Evolutionary conservation across 176 grass and related monocot genomes (phyloP).

Genomic region (Rhipidocladum racemiflorum): DNA sequence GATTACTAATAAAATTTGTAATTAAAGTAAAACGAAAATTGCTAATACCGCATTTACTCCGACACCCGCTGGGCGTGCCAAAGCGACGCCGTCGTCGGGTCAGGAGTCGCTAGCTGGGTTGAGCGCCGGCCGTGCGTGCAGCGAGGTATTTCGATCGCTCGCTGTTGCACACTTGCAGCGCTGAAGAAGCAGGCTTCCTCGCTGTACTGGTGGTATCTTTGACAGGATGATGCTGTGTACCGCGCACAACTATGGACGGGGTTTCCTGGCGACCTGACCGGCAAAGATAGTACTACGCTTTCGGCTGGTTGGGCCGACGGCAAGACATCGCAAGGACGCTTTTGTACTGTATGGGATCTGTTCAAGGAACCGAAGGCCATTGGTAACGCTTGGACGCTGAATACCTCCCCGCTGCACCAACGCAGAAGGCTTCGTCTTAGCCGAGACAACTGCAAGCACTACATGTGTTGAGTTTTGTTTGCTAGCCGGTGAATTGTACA

Average conservation of each 20-base stretch:
- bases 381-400: not conserved
- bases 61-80: not conserved
- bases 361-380: not conserved
- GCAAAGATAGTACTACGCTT: not conserved
- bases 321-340: not conserved
- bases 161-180: conserved; percentile 1
- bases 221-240: not conserved
- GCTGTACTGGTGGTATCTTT: not conserved
- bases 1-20: too few species aligned
- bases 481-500: too few species aligned
- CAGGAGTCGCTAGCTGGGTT: not conserved
- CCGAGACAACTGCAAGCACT: not conserved
- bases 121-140: not conserved
- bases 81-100: conserved; percentile 7
- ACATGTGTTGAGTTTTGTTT: not conserved
- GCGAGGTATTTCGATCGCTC: conserved; percentile 5
- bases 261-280: not conserved
- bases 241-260: not conserved
- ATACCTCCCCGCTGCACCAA: not conserved
- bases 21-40: too few species aligned
- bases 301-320: not conserved
- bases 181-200: not conserved
- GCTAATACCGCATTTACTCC: too few species aligned
- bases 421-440: not conserved
- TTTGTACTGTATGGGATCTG: not conserved